Percentiles rank a stretch among this genome's conserved stretches.
Evolutionary conservation across 1,139 yeast species (phyloP).

Genomic region (Candida pseudoviswanathii): DNA sequence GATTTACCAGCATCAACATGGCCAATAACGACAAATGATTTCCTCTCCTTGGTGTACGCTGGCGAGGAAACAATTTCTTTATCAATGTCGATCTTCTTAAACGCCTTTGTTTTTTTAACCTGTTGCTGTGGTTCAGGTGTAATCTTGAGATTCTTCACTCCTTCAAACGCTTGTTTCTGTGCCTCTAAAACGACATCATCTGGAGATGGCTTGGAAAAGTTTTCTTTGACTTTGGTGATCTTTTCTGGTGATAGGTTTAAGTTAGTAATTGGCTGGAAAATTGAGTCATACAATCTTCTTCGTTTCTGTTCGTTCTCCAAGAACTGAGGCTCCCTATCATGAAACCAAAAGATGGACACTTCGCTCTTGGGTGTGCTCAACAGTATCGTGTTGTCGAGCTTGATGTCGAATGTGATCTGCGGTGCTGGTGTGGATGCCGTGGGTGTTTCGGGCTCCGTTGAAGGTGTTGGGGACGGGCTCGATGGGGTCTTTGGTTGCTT

Average conservation of each 20-base stretch:
- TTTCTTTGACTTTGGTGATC: conserved; percentile 49
- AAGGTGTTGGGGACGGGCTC: background rate
- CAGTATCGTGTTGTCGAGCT: conserved; percentile 24
- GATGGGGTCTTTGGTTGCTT: background rate
- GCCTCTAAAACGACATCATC: conserved; percentile 73
- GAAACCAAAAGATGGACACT: conserved; percentile 23
- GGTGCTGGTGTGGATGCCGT: conserved; percentile 8
- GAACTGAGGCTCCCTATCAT: conserved; percentile 8
- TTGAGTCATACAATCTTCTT: conserved; percentile 21
- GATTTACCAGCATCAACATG: conserved; percentile 99
- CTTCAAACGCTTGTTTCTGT: conserved; percentile 55
- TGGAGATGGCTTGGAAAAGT: conserved; percentile 76
- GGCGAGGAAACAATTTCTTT: conserved; percentile 39
- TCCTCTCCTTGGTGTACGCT: conserved; percentile 56
- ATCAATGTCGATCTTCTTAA: conserved; percentile 39
- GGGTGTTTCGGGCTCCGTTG: background rate
- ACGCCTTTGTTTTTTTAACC: conserved; percentile 40
- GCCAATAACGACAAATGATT: conserved; percentile 86
- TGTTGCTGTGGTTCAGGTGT: conserved; percentile 14
- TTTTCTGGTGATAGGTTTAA: conserved; percentile 41
- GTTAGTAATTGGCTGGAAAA: conserved; percentile 45
- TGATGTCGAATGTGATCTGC: conserved; percentile 16
- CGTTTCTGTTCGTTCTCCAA: conserved; percentile 23
- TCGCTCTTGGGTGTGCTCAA: conserved; percentile 18
- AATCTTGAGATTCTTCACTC: conserved; percentile 32